A percentile compares a stretch with the other conserved stretches of the same genome.
Evolutionary conservation across 768 basidiomycete species (phyloP).

Genomic region (Sporobolomyces roseus): DNA sequence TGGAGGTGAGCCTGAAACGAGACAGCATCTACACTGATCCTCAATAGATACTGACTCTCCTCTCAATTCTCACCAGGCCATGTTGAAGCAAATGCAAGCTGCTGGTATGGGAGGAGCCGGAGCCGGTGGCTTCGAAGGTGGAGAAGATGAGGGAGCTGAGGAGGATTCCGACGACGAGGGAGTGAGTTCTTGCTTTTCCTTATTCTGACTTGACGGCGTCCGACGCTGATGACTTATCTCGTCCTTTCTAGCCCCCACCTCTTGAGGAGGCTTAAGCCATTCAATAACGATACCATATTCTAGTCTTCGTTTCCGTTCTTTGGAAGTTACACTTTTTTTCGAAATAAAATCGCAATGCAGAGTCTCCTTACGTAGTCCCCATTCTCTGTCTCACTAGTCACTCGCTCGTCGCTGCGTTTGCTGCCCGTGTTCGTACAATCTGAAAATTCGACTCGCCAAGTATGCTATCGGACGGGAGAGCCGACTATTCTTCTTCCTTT

Average conservation of each 20-base stretch:
- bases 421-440: no score
- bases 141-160: constrained; percentile 23
- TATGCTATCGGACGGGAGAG: no score
- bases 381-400: no score
- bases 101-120: constrained; percentile 32
- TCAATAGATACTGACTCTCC: no score
- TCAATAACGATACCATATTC: not conserved
- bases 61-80: not conserved
- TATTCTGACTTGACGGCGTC: not conserved
- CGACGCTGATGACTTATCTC: not conserved
- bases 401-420: no score
- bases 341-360: not conserved
- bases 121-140: constrained; percentile 14
- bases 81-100: constrained; percentile 32
- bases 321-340: not conserved
- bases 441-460: no score
- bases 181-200: no score
- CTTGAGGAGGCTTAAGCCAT: constrained; percentile 37
- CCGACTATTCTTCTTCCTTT: no score
- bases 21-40: no score
- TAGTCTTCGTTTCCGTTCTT: no score
- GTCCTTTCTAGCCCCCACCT: constrained; percentile 40
- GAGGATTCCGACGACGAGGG: constrained; percentile 38
- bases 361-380: no score
- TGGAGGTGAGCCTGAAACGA: constrained; percentile 1